These are phyloP conservation scores for Hypoxylon intermedium DNA, from an alignment of 495 filamentous ascomycete species.

Conservation along the genomic window DNA sequence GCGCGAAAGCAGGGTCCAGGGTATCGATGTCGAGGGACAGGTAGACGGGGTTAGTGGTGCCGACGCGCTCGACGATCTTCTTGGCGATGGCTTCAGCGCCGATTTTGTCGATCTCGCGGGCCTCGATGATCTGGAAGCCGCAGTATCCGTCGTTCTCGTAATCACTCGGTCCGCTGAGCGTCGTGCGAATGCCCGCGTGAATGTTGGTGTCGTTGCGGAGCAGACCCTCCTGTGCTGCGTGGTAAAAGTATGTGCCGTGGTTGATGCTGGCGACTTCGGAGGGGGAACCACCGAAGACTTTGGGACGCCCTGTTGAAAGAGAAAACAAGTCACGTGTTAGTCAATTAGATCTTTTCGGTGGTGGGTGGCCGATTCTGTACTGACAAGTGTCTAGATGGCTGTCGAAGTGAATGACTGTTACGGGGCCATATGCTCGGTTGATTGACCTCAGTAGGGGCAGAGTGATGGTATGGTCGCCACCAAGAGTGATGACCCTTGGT, in stretches of 20 bases:
- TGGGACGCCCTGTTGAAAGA: slow-evolving; percentile 65
- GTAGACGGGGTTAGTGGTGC: slow-evolving; percentile 71
- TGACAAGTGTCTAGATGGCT: slow-evolving; percentile 79
- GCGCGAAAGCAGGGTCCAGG: slow-evolving; percentile 72
- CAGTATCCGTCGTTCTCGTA: slow-evolving; percentile 72
- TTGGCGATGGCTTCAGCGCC: slow-evolving; percentile 68
- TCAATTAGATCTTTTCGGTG: not conserved
- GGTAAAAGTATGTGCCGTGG: slow-evolving; percentile 88
- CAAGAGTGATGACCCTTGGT: slow-evolving; percentile 73
- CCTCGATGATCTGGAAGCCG: slow-evolving; percentile 73
- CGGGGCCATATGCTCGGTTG: slow-evolving; percentile 76
- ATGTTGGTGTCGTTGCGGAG: slow-evolving; percentile 73
- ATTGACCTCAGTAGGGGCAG: slow-evolving; percentile 79
- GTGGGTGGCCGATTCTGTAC: slow-evolving; percentile 64
- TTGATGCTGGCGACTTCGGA: slow-evolving; percentile 73
- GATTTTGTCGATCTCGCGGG: slow-evolving; percentile 76
- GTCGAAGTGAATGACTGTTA: slow-evolving; percentile 89
- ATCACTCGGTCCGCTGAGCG: slow-evolving; percentile 74
- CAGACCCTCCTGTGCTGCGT: slow-evolving; percentile 76
- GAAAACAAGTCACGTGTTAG: not conserved
- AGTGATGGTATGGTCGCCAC: slow-evolving; percentile 85
- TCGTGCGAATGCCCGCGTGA: slow-evolving; percentile 80
- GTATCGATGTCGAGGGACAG: slow-evolving; percentile 81
- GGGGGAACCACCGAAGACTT: slow-evolving; percentile 65
- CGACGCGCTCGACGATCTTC: slow-evolving; percentile 66